Evolutionary conservation across 345 rosid genomes (phyloP), one percentile per base, ranked within the genome.

Genomic region (Cardamine occulta): DNA sequence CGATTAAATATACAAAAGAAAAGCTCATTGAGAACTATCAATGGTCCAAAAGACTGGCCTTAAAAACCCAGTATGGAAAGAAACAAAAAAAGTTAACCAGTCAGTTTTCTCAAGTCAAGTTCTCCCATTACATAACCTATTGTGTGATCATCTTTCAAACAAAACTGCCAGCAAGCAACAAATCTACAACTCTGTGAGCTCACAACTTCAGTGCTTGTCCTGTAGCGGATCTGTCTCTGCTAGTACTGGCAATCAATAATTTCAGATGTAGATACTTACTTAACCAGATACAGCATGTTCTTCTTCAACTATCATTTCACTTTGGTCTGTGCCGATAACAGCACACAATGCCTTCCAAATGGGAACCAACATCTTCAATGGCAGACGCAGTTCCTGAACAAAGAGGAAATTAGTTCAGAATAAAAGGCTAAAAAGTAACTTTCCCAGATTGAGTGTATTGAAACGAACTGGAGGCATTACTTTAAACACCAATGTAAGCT

Each of bases 261-360:
- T 23, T 35, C 23, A 48, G 40, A 45, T 7, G 55, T 13, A 51
- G 63, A 28, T 59, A 45, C 35, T 75, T 61, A 31, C 35, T 75
- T 61, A 31, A 29, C 39, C 44, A 39, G 63, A 60, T 7, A 23
- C 48, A 37, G 0, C 52, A 60, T 77, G 19, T 21, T 60, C 79
- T 57, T 80, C 78, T 28, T 55, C 56, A 58, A 21, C 23, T 18
- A 72, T 40, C 40, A 52, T 68, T 44, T 72, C 57, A 54, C 69
- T 67, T 62, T 65, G 83, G 45, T 82, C 74, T 67, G 74, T 54
- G 53, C 73, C 84, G 2, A 67, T 78, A 71, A 74, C 79, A 51
- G 82, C 48, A 79, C 93, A 86, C 73, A 95, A 79, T 29, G 94
- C 93, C 82, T 86, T 95, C 97, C 94, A 92, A 56, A 92, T 75